A percentile compares a stretch with the other conserved stretches of the same genome.
phyloP scores from a whole-genome alignment of 257 asterid species.

The Solanum tacnaense region DNA sequence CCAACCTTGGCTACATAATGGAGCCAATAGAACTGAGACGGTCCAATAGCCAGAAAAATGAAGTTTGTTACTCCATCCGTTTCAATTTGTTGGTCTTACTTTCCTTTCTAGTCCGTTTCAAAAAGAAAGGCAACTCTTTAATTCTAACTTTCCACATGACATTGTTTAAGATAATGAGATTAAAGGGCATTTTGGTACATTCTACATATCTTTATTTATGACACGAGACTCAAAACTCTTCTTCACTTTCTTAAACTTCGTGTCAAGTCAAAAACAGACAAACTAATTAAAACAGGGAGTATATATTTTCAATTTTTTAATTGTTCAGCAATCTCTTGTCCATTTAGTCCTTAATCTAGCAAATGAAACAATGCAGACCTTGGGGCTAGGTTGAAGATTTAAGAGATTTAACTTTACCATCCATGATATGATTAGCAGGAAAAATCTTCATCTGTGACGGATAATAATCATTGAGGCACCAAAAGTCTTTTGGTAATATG shows the following conservation, averaged over 20 bases:
- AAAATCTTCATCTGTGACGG: slow-evolving; percentile 28
- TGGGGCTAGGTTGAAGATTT: background rate
- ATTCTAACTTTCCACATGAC: background rate
- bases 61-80: background rate
- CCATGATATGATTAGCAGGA: slow-evolving; percentile 33
- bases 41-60: background rate
- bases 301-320: background rate
- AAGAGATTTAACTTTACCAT: slow-evolving; percentile 38
- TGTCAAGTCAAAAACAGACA: background rate
- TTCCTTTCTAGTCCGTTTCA: background rate
- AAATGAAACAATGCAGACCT: background rate
- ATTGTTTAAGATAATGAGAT: background rate
- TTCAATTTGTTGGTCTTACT: background rate
- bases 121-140: background rate
- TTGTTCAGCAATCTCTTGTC: background rate
- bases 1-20: background rate
- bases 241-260: background rate
- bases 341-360: background rate
- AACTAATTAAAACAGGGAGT: background rate
- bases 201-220: background rate
- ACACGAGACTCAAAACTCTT: background rate
- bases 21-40: background rate
- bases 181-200: background rate
- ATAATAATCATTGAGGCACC: slow-evolving; percentile 38
- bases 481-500: slow-evolving; percentile 62